Evolutionary conservation across 148 eudicot species (phyloP), one percentile per base, ranked within the genome.

Genomic region (Nepenthes mirabilis): DNA sequence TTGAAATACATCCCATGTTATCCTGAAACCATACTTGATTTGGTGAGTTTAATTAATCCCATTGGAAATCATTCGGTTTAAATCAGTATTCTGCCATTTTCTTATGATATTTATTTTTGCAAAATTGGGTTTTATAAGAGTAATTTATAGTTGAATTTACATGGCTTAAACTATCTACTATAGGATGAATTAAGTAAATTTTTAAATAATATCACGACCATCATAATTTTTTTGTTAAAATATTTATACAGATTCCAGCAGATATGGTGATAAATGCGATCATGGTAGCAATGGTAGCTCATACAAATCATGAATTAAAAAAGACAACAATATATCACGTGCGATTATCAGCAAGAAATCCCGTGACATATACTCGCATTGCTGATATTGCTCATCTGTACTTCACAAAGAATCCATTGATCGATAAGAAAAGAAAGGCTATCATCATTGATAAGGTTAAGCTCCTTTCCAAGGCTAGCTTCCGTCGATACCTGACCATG

Each of bases 271-370:
- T 40, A 43, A 63, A 55, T 7, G 53, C 54, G 34, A 48, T 36
- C 4, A 35, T 48, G 35, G 65, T 52, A 43, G 33, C 33, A n/a
- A 52, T 35, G 55, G 54, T n/a, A 36, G 14, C 45, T 64, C 76
- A 70, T 57, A 70, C 73, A 23, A 67, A 70, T 56, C 68, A 72
- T 14, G 63, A 9, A 34, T 36, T 70, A 6, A 49, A 55, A 9
- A 66, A 74, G 37, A 10, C 47, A 13, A 64, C 12, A n/a, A 77
- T 81, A 9, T 81, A 81, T 67, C 85, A 82, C 1, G 64, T 87
- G 1, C 88, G 90, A 11, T 84, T 90, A 0, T 87, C 90, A 0
- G 70, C 79, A 1, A 71, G 70, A 63, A 77, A 83, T 36, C 90
- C 90, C 0, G 36, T 75, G 1, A 67, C 52, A 14, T 65, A 57